Base-by-base conservation (phyloP, 169 alveolate genomes). In the Plasmodium yoelii region DNA sequence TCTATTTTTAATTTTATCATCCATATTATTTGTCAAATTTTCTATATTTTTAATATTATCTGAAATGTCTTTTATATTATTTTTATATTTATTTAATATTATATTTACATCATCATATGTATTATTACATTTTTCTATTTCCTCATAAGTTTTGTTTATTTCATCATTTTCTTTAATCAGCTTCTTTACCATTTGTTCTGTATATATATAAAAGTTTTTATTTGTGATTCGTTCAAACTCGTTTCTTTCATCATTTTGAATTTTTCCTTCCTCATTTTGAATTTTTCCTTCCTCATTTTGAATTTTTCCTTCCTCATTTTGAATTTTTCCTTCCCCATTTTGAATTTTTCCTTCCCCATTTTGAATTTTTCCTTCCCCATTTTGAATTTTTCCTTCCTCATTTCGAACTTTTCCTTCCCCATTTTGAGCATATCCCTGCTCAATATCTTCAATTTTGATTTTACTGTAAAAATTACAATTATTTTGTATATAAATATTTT, bases 61-160 rank as follows among this genome's bases (percentile, higher is more conserved):
- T 28, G 93, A 93, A 7, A 94, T 91, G n/a, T 64, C 22, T 39
- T 89, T 87, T 44, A 93, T 75, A 44, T 87, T 73, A 53, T 88
- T 55, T 55, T 88, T 89, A 56, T 93, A 94, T 18, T 80, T 93
- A 42, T 34, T 73, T 22, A 93, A 84, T 47, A 93, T 69, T 44
- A 24, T 82, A 34, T 93, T 94, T 2, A 93, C 56, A 55, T 89
- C 64, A 34, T 56, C n/a, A 47, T 90, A 82, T 15, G 93, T 57
- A 4, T 75, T 63, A 53, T 80, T 93, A 34, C 95, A 93, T 63
- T 91, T 75, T 63, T 92, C 91, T 42, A 93, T 57, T 65, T 93
- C 75, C 5, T 73, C 88, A 28, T 90, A 60, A 49, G 90, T 87
- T 53, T 92, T 88, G 1, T 68, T 46, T 1, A 92, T 63, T 46